Percentiles rank a stretch among this genome's conserved stretches.
Evolutionary conservation across 2,329 filamentous ascomycete species (phyloP).

Genomic region (Nectriaceae sp.): DNA sequence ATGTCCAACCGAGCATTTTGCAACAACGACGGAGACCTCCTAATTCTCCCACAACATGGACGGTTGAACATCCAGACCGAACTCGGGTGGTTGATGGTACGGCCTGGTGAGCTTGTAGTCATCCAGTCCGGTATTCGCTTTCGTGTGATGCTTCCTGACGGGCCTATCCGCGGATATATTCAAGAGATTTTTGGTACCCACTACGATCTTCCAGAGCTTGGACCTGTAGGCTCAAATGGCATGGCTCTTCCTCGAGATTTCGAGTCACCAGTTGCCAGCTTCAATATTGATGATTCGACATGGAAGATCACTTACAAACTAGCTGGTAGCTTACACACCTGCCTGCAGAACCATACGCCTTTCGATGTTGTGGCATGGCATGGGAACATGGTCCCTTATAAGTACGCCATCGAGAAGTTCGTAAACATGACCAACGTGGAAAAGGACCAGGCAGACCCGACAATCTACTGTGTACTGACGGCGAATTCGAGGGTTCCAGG

Average conservation of each 20-base stretch:
- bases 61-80: slow-evolving; percentile 75
- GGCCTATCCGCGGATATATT: slow-evolving; percentile 69
- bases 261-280: slow-evolving; percentile 67
- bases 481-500: slow-evolving; percentile 61
- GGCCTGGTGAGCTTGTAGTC: slow-evolving; percentile 74
- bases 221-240: slow-evolving; percentile 71
- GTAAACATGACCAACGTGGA: slow-evolving; percentile 65
- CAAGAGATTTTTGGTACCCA: slow-evolving; percentile 72
- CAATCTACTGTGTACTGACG: slow-evolving; percentile 74
- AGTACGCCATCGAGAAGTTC: slow-evolving; percentile 77
- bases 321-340: slow-evolving; percentile 65
- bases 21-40: slow-evolving; percentile 65
- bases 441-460: slow-evolving; percentile 73
- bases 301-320: slow-evolving; percentile 60
- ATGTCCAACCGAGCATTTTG: slow-evolving; percentile 48
- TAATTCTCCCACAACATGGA: slow-evolving; percentile 74
- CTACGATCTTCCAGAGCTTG: slow-evolving; percentile 68
- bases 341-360: slow-evolving; percentile 74
- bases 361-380: slow-evolving; percentile 85
- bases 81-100: slow-evolving; percentile 68
- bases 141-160: slow-evolving; percentile 64
- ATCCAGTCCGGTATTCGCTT: slow-evolving; percentile 73
- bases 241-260: slow-evolving; percentile 74
- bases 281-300: slow-evolving; percentile 46
- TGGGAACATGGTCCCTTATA: slow-evolving; percentile 78